Percentiles rank a stretch among this genome's conserved stretches.
phyloP scores from a whole-genome alignment of 2,329 filamentous ascomycete genomes.

The Domatiomyces catenatus region DNA sequence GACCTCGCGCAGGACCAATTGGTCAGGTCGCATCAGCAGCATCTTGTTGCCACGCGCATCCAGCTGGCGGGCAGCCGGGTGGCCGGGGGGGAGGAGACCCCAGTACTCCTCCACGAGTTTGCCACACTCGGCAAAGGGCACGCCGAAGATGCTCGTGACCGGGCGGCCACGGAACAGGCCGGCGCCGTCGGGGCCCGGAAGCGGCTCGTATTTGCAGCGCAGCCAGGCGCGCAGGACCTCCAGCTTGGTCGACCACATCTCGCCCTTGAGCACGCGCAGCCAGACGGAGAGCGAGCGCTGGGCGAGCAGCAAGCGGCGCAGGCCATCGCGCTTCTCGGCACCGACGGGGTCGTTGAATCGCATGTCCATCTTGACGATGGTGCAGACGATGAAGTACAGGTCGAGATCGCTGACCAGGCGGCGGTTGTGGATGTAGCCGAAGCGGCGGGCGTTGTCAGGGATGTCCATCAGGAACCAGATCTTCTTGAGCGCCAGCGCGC shows the following conservation, averaged over 20 bases:
- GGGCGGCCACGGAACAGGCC: slow-evolving; percentile 1
- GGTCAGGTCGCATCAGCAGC: slow-evolving; percentile 18
- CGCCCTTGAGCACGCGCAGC: slow-evolving; percentile 42
- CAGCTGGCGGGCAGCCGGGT: background rate
- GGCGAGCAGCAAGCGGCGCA: slow-evolving; percentile 45
- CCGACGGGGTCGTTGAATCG: slow-evolving; percentile 49
- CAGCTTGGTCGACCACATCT: slow-evolving; percentile 32
- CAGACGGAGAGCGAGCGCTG: slow-evolving; percentile 44
- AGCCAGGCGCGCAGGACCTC: slow-evolving; percentile 45
- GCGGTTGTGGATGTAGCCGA: slow-evolving; percentile 37
- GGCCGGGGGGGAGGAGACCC: slow-evolving; percentile 23
- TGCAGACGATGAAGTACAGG: slow-evolving; percentile 46
- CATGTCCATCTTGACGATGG: slow-evolving; percentile 60
- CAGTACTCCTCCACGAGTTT: slow-evolving; percentile 40
- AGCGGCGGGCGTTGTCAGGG: slow-evolving; percentile 40
- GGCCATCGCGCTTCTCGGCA: slow-evolving; percentile 31
- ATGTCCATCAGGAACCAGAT: slow-evolving; percentile 62
- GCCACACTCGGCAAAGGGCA: slow-evolving; percentile 40
- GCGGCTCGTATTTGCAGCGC: slow-evolving; percentile 39
- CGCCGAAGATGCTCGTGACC: slow-evolving; percentile 26
- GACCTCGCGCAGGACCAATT: slow-evolving; percentile 17
- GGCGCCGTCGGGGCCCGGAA: background rate
- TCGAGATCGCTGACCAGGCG: slow-evolving; percentile 44
- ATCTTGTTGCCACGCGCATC: background rate
- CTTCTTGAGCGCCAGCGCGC: slow-evolving; percentile 40